phyloP scores from a whole-genome alignment of 2,329 filamentous ascomycete genomes.

The Colletotrichum sp. region DNA sequence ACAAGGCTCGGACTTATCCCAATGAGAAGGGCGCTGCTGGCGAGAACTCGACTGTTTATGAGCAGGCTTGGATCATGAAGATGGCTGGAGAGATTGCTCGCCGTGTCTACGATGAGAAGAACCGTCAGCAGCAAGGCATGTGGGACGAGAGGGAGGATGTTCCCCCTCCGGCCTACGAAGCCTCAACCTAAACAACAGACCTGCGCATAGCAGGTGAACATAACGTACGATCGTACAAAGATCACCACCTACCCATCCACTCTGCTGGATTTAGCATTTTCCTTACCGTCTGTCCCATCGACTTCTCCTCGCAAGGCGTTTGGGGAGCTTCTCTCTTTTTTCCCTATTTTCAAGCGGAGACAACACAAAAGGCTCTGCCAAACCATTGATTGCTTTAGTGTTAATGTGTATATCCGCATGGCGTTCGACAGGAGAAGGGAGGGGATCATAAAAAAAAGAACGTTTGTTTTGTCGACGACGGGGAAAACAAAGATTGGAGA shows the following conservation, averaged over 20 bases:
- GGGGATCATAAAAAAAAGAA: slow-evolving; percentile 15
- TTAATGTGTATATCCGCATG: slow-evolving; percentile 23
- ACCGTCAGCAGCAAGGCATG: slow-evolving; percentile 50
- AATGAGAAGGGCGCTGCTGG: slow-evolving; percentile 40
- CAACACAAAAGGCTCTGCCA: neutral
- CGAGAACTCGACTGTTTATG: slow-evolving; percentile 63
- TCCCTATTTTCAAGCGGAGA: neutral
- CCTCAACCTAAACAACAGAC: slow-evolving; percentile 39
- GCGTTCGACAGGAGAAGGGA: slow-evolving; percentile 16
- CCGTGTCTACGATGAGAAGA: slow-evolving; percentile 87
- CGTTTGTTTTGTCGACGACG: neutral
- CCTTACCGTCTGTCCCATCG: slow-evolving; percentile 14
- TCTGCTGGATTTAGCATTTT: slow-evolving; percentile 2
- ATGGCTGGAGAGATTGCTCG: slow-evolving; percentile 92
- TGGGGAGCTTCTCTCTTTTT: neutral
- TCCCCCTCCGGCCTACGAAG: slow-evolving; percentile 69
- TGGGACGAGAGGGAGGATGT: slow-evolving; percentile 62
- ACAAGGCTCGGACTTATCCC: slow-evolving; percentile 28
- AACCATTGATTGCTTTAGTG: slow-evolving; percentile 2
- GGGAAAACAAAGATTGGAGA: slow-evolving; percentile 5
- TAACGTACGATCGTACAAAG: slow-evolving; percentile 13
- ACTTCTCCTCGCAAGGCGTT: slow-evolving; percentile 22
- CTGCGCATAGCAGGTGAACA: slow-evolving; percentile 12
- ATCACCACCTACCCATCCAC: neutral
- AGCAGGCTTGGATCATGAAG: slow-evolving; percentile 88